These are phyloP conservation scores for Cryptosporidium baileyi DNA, from an alignment of 169 alveolate genomes.

Conservation along the genomic window DNA sequence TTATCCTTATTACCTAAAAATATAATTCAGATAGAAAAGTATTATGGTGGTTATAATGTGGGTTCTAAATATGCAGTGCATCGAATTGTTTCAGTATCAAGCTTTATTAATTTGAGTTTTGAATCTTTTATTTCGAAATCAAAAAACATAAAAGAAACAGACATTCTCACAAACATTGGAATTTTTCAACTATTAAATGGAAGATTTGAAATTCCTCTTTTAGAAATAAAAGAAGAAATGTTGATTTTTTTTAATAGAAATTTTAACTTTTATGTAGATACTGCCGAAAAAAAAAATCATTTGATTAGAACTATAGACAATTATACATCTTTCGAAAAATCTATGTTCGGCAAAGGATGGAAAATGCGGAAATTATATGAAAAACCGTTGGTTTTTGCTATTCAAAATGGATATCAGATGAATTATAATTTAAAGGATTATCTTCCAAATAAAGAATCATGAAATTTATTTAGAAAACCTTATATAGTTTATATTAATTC, in stretches of 20 bases:
- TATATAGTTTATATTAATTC: background rate
- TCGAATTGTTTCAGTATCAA: background rate
- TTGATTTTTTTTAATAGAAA: background rate
- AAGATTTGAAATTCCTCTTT: background rate
- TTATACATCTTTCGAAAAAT: slow-evolving; percentile 5
- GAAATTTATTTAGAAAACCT: background rate
- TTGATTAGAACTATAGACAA: background rate
- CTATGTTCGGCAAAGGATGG: slow-evolving; percentile 19
- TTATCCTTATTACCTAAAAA: background rate
- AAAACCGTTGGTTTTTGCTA: slow-evolving; percentile 15
- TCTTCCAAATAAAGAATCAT: background rate
- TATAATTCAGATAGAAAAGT: background rate
- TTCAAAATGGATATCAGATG: slow-evolving; percentile 31
- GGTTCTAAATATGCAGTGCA: background rate
- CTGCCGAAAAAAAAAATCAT: background rate
- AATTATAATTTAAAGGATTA: slow-evolving; percentile 7
- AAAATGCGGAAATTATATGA: background rate
- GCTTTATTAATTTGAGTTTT: slow-evolving; percentile 25
- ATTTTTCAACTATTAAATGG: background rate
- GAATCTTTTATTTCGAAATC: slow-evolving; percentile 9
- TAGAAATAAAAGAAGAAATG: background rate
- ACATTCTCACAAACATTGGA: background rate
- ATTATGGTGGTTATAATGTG: background rate
- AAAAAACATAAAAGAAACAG: background rate
- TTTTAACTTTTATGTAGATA: slow-evolving; percentile 3